These are phyloP conservation scores for Dalbergia oliveri DNA, from an alignment of 306 rosid genomes.

Conservation along the genomic window DNA sequence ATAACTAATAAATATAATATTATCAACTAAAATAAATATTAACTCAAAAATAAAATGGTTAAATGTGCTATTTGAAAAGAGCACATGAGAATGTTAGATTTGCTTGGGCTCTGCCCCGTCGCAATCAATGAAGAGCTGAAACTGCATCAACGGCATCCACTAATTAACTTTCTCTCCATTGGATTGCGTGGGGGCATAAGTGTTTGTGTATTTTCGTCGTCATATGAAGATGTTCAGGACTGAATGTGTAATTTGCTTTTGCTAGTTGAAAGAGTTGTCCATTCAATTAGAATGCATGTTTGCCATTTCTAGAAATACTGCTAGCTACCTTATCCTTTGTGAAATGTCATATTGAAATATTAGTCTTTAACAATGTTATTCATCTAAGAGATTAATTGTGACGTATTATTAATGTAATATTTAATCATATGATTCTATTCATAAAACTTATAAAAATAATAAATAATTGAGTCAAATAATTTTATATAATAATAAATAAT, in stretches of 20 bases:
- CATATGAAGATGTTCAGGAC: conserved; percentile 36
- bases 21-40: no score
- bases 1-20: no score
- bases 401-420: no score
- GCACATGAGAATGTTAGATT: neutral
- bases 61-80: neutral
- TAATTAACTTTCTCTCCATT: neutral
- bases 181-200: neutral
- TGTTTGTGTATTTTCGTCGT: conserved; percentile 29
- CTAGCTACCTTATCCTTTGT: neutral
- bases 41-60: no score
- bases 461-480: no score
- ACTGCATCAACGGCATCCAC: neutral
- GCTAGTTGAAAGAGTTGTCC: conserved; percentile 11
- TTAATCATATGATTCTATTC: no score
- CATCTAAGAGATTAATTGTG: no score
- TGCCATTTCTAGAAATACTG: neutral
- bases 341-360: conserved; percentile 4
- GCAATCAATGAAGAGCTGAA: neutral
- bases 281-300: neutral
- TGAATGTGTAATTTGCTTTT: neutral
- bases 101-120: neutral
- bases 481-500: no score
- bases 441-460: no score
- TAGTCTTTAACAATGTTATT: no score